Conservation (phyloP, 1,284 basidiomycete genomes). For the Cryptococcus sp. region DNA sequence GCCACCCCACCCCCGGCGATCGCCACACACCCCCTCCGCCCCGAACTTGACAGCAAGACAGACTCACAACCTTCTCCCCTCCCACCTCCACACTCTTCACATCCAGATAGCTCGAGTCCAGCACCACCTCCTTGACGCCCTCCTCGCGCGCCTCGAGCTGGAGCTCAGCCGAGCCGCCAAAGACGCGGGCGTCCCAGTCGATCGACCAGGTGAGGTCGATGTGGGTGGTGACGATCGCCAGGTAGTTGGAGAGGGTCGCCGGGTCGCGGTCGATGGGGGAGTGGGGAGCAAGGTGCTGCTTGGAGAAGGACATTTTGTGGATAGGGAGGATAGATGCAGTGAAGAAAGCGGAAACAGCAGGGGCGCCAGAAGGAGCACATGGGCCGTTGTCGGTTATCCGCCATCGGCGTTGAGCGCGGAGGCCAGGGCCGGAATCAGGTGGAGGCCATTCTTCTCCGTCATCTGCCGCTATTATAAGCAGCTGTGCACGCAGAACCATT, state of each 20-base stretch:
- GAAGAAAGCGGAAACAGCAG: not conserved
- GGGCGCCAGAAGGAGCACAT: too few species aligned
- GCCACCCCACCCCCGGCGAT: not conserved
- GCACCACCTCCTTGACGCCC: conserved; percentile 64
- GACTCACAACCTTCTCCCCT: conserved; percentile 55
- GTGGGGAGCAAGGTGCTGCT: conserved; percentile 14
- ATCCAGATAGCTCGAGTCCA: conserved; percentile 75
- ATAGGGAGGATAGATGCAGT: not conserved
- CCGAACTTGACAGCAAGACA: not conserved
- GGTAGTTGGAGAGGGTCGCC: conserved; percentile 76
- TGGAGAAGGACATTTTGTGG: conserved; percentile 34
- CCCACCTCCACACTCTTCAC: conserved; percentile 60
- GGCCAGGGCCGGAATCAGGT: too few species aligned
- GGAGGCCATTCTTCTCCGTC: too few species aligned
- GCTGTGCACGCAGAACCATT: too few species aligned
- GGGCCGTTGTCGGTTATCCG: too few species aligned
- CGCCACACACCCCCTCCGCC: not conserved
- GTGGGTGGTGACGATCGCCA: conserved; percentile 63
- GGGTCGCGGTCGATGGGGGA: conserved; percentile 55
- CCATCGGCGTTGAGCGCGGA: too few species aligned
- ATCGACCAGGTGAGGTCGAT: conserved; percentile 77
- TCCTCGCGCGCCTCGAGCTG: conserved; percentile 55
- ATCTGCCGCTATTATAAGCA: too few species aligned
- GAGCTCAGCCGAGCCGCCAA: conserved; percentile 69
- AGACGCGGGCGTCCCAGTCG: conserved; percentile 66